Evolutionary conservation across 805 yeast species (phyloP), one percentile per base, ranked within the genome.

Genomic region (Yamadazyma laniorum): DNA sequence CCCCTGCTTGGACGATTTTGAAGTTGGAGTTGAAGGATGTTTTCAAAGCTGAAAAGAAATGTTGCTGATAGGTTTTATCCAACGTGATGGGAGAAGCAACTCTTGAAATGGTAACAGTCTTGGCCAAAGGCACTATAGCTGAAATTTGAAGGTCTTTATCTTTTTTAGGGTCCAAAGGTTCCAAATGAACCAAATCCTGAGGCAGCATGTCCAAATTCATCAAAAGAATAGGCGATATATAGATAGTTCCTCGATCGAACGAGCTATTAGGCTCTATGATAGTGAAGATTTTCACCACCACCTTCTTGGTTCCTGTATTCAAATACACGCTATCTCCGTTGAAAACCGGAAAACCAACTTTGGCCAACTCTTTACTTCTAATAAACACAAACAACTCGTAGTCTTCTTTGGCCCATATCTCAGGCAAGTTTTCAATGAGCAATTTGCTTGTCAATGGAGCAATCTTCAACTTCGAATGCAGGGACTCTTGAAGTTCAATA

Each of bases 1-100:
- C 96, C 25, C 77, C 80, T n/a, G 67, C 56, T 13, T 67, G 65
- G 1, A 90, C 77, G 2, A 87, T 66, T 40, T 95, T 74, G 19
- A 70, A 59, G 18, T 67, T 64, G 0, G 63, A 53, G 45, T 82
- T 83, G 51, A 91, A 85, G 41, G 77, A 73, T 0, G 72, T 50
- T 54, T 84, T 76, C 47, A 87, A 61, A 36, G 82, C 79, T 11
- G 78, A 61, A 36, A 82, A 65, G 50, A 86, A 75, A 39, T 79
- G 65, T 39, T 70, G 73, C 52, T 85, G 91, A 50, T 68, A 72
- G 0, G 77, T 65, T 36, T 77, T 70, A 45, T 82, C 87, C 48
- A 85, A 67, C 0, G 93, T 78, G 2, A 74, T 65, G 0, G 88
- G 85, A 0, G 91, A 79, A 1, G 84, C 77, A 0, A 87, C 68